Conservation (phyloP, 169 alveolate genomes). For the Babesia ovata region DNA sequence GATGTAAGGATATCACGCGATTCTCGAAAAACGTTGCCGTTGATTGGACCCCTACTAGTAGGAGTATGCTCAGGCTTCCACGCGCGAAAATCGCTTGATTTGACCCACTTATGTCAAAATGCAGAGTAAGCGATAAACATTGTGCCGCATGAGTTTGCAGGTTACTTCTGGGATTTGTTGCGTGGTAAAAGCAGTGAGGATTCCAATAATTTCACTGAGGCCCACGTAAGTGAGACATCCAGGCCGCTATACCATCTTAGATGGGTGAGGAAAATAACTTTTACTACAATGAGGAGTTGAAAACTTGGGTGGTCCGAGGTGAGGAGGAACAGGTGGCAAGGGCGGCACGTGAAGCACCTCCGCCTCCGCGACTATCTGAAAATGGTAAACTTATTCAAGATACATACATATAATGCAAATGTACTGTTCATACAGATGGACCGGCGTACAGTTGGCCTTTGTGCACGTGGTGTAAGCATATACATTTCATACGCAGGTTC, state of each 20-base stretch:
- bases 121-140: constrained; percentile 11
- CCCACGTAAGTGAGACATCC: constrained; percentile 46
- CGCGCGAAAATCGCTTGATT: too few species aligned
- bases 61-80: too few species aligned
- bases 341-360: constrained; percentile 41
- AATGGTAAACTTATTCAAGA: background rate
- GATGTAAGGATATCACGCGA: constrained; percentile 1
- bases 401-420: too few species aligned
- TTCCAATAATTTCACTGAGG: constrained; percentile 49
- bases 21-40: background rate
- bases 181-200: constrained; percentile 43
- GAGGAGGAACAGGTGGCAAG: constrained; percentile 78
- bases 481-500: background rate
- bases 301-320: constrained; percentile 86
- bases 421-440: too few species aligned
- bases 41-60: too few species aligned
- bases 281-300: constrained; percentile 82
- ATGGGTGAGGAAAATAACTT: constrained; percentile 86
- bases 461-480: background rate
- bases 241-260: constrained; percentile 49
- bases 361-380: constrained; percentile 19
- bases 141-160: background rate
- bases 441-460: too few species aligned
- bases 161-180: constrained; percentile 36
- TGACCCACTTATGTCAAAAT: background rate